Percentiles rank a stretch among this genome's conserved stretches.
phyloP scores from a whole-genome alignment of 306 rosid genomes.

The Quercus cerris region DNA sequence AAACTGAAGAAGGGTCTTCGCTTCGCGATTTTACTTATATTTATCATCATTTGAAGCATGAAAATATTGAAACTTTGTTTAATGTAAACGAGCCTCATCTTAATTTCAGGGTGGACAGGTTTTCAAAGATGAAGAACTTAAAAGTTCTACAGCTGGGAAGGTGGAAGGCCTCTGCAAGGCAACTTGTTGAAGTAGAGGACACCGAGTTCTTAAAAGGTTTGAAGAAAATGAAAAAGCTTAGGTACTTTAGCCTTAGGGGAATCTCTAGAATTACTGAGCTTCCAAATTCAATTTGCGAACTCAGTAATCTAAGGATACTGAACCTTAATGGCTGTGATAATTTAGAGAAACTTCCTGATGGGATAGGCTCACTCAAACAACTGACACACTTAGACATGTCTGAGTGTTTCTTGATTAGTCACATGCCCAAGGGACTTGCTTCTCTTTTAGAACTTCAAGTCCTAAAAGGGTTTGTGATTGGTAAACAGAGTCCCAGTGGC shows the following conservation, averaged over 20 bases:
- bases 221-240: conserved; percentile 16
- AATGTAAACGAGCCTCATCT: conserved; percentile 19
- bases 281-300: conserved; percentile 21
- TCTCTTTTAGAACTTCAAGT: conserved; percentile 6
- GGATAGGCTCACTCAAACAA: conserved; percentile 19
- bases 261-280: conserved; percentile 15
- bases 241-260: conserved; percentile 22
- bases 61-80: neutral
- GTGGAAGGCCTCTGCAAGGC: neutral
- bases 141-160: conserved; percentile 19
- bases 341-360: conserved; percentile 15
- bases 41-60: neutral
- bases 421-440: conserved; percentile 23
- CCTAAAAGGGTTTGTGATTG: conserved; percentile 23
- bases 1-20: neutral
- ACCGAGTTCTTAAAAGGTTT: conserved; percentile 21
- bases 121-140: conserved; percentile 19
- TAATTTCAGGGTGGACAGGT: conserved; percentile 7
- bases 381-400: conserved; percentile 24
- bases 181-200: conserved; percentile 5
- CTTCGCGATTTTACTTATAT: neutral
- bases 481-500: neutral
- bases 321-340: conserved; percentile 20
- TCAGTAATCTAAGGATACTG: conserved; percentile 18
- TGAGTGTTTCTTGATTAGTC: conserved; percentile 17